Evolutionary conservation across 331 rosid genomes (phyloP).

Genomic region (Acacia pycnantha): DNA sequence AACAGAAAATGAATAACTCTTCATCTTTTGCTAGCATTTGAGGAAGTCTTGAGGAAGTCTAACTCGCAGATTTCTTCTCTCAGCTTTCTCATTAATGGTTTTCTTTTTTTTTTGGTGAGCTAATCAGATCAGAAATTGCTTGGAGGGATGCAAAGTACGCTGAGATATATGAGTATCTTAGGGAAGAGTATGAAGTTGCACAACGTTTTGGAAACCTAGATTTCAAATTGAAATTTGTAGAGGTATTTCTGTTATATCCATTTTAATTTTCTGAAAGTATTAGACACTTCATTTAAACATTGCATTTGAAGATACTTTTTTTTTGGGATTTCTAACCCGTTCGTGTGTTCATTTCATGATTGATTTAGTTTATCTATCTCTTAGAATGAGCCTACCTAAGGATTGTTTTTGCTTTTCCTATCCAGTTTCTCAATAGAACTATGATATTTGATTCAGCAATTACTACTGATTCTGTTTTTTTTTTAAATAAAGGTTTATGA

Average conservation of each 20-base stretch:
- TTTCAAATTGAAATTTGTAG: conserved; percentile 84
- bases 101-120: neutral
- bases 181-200: conserved; percentile 90
- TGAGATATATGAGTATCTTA: conserved; percentile 76
- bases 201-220: conserved; percentile 93
- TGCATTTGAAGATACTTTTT: neutral
- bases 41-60: too few relatives aligned
- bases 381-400: neutral
- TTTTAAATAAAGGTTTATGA: neutral
- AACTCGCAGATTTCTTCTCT: conserved; percentile 14
- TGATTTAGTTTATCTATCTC: neutral
- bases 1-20: neutral
- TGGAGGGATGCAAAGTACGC: conserved; percentile 98
- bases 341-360: neutral
- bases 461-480: neutral
- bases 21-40: neutral
- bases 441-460: neutral
- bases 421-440: neutral
- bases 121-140: conserved; percentile 87
- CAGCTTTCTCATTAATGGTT: conserved; percentile 16
- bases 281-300: conserved; percentile 15
- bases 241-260: conserved; percentile 46
- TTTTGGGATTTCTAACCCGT: neutral
- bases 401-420: neutral
- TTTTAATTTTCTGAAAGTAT: neutral